Base-by-base conservation (phyloP, 1,284 basidiomycete species). In the Volvariella surrecta region DNA sequence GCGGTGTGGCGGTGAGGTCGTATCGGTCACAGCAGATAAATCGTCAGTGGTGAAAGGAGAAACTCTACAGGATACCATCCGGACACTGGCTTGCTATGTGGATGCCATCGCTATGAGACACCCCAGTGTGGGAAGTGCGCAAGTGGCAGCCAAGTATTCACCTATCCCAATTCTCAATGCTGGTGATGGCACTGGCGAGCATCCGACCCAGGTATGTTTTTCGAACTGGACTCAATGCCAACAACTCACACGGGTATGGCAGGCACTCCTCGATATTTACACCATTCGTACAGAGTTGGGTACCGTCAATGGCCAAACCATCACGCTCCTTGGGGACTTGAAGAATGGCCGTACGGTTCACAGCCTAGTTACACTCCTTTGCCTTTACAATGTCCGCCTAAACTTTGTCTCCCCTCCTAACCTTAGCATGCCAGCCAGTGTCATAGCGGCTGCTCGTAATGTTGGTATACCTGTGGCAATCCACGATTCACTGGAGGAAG, bases 341-440 rank as follows among this genome's bases (percentile, higher is more conserved):
- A 98, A 98, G 76, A 96, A 99, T 59, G 96, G 96, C 32, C 82
- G 96, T 46, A 99, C 96, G 0, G 94, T 97, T 1, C 96, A 99
- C 70, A 91, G 88, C 54, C 77, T 99, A 42, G 95, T 98, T 55
- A 89, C 89, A 35, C 73, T 99, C 7, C 78, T 99, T 4, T 91
- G 82, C 55, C 75, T 95, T 39, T 99, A 99, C 73, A 84, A 86
- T 35, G 92, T 98, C 39, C 88, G 82, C 45, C 78, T 99, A 63
- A 98, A 97, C 75, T 96, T 98, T 58, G 93, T 99, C 46, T 81
- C 95, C 9, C 96, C 96, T 7, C 72, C 80, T 2, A 81, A 85
- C n/a, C 76, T 99, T 47, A 73, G 82, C 24, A 97, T 99, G 94
- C 96, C 96, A 17, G 74, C 88, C 10, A 79, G 63, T 46, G 90